Evolutionary conservation across 1,284 basidiomycete species (phyloP).

Genomic region (Tylopilus sp.): DNA sequence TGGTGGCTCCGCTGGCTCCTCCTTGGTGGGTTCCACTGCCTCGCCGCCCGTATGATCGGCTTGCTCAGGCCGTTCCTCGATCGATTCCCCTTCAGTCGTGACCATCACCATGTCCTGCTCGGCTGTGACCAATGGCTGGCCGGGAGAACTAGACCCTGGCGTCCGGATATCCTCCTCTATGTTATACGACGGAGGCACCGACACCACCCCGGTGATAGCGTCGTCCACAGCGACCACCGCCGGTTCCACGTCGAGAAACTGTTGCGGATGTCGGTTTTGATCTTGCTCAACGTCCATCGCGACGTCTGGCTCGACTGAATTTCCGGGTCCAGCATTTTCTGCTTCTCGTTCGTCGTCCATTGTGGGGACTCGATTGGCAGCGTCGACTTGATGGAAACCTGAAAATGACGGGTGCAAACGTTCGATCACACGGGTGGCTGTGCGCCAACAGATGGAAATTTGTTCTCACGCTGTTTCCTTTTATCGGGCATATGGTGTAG

Average conservation of each 20-base stretch:
- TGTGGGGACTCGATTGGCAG: slow-evolving; percentile 8
- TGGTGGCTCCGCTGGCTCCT: slow-evolving; percentile 8
- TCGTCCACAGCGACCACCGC: neutral
- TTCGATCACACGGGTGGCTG: slow-evolving; percentile 31
- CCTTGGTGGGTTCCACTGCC: slow-evolving; percentile 6
- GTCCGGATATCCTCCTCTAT: neutral
- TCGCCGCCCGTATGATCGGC: slow-evolving; percentile 10
- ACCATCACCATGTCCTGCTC: slow-evolving; percentile 28
- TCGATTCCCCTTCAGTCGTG: slow-evolving; percentile 16
- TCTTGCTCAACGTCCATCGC: slow-evolving; percentile 25
- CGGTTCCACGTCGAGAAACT: neutral
- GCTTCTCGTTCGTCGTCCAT: slow-evolving; percentile 25
- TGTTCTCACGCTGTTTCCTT: slow-evolving; percentile 8
- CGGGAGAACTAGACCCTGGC: slow-evolving; percentile 11
- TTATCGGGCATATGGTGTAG: slow-evolving; percentile 43
- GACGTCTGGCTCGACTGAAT: slow-evolving; percentile 1
- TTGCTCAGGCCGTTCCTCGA: slow-evolving; percentile 15
- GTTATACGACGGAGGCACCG: slow-evolving; percentile 5
- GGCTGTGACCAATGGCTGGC: slow-evolving; percentile 24
- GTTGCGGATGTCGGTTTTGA: slow-evolving; percentile 4
- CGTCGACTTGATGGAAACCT: slow-evolving; percentile 15
- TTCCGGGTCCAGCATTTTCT: neutral
- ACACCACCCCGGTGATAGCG: neutral
- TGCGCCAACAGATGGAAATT: slow-evolving; percentile 1
- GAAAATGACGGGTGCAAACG: slow-evolving; percentile 28